phyloP scores from a whole-genome alignment of 1,139 yeast genomes.

The Saccharomyces pastorianus region DNA sequence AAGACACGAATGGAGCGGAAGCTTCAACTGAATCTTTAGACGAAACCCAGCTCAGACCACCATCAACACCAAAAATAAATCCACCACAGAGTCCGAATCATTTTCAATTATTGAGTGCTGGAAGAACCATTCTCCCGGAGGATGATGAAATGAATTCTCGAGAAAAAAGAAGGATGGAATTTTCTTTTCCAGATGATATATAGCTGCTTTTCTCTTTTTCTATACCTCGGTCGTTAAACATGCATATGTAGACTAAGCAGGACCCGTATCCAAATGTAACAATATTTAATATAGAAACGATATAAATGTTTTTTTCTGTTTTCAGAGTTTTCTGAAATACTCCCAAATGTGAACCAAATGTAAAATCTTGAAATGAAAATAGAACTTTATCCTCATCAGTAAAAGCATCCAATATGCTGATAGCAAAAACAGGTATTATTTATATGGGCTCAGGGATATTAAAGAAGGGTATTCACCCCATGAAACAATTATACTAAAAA shows the following conservation, averaged over 20 bases:
- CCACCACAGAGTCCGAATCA: conserved; percentile 13
- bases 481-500: neutral
- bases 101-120: conserved; percentile 27
- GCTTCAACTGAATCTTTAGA: neutral
- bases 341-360: too few relatives aligned
- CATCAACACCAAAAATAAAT: neutral
- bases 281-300: neutral
- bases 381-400: too few relatives aligned
- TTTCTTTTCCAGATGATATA: conserved; percentile 27
- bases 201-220: neutral
- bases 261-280: neutral
- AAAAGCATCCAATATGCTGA: too few relatives aligned
- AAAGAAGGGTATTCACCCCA: neutral
- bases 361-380: too few relatives aligned
- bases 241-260: neutral
- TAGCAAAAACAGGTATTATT: too few relatives aligned
- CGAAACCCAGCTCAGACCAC: neutral
- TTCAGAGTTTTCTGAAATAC: too few relatives aligned
- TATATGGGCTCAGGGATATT: neutral
- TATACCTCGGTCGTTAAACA: neutral
- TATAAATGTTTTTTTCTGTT: too few relatives aligned
- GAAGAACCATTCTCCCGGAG: conserved; percentile 25
- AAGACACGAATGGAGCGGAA: neutral
- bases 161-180: conserved; percentile 14
- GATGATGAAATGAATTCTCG: conserved; percentile 18